phyloP scores from a whole-genome alignment of 306 rosid genomes.

The Begonia fuchsioides region DNA sequence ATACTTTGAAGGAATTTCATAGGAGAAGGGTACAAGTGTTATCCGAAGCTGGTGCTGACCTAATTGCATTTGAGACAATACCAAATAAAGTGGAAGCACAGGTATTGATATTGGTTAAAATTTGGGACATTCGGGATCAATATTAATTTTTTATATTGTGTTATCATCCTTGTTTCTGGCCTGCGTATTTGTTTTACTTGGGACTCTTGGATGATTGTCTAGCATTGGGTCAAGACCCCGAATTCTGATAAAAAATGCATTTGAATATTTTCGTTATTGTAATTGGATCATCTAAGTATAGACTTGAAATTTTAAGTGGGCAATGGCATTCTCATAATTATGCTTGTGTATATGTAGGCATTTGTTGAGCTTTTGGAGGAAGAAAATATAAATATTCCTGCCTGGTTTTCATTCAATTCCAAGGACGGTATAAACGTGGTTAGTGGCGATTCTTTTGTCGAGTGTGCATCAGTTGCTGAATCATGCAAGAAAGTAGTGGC shows the following conservation, averaged over 20 bases:
- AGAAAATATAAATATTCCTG: conserved; percentile 63
- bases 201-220: background rate
- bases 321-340: too few species aligned
- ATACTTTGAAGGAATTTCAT: conserved; percentile 58
- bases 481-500: conserved; percentile 55
- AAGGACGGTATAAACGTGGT: conserved; percentile 58
- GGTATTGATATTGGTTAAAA: conserved; percentile 19
- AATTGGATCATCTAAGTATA: too few species aligned
- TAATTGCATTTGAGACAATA: conserved; percentile 80
- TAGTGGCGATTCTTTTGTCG: conserved; percentile 65
- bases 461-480: conserved; percentile 66
- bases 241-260: too few species aligned
- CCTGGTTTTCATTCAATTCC: conserved; percentile 76
- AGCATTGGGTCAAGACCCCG: too few species aligned
- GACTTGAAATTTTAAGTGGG: too few species aligned
- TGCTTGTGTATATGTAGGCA: conserved; percentile 44
- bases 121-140: too few species aligned
- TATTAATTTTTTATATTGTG: too few species aligned
- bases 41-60: conserved; percentile 60
- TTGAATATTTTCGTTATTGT: too few species aligned
- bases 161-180: too few species aligned
- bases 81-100: conserved; percentile 78
- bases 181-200: background rate
- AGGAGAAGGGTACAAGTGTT: conserved; percentile 68
- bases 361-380: conserved; percentile 63